A percentile compares a stretch with the other conserved stretches of the same genome.
phyloP scores from a whole-genome alignment of 2,329 filamentous ascomycete genomes.

The Calonectria fujianensis region DNA sequence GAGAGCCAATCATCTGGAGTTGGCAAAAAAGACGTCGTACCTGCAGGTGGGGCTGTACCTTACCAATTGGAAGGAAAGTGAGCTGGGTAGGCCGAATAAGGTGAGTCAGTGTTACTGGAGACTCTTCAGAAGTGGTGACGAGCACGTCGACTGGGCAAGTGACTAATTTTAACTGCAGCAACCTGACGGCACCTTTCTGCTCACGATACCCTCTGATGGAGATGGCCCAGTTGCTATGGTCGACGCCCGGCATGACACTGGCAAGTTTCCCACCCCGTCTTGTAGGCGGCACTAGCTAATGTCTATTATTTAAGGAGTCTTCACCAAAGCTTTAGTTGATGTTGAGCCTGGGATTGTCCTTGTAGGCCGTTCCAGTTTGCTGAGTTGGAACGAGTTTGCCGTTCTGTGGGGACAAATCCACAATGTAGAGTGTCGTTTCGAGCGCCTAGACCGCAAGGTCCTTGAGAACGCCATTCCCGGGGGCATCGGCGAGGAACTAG shows the following conservation, averaged over 20 bases:
- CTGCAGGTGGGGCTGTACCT: background rate
- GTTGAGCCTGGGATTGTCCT: constrained; percentile 8
- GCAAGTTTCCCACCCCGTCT: background rate
- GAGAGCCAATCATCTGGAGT: background rate
- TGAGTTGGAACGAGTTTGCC: constrained; percentile 21
- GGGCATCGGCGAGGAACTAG: constrained; percentile 21
- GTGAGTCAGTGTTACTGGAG: background rate
- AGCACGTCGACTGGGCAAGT: background rate
- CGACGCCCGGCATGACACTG: constrained; percentile 11
- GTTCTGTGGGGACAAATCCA: background rate
- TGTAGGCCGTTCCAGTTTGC: background rate
- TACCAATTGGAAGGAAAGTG: background rate
- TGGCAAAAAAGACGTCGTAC: background rate
- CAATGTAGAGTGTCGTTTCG: background rate
- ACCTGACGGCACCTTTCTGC: constrained; percentile 18
- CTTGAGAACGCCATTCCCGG: constrained; percentile 9
- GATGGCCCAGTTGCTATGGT: constrained; percentile 17
- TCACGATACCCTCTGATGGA: background rate
- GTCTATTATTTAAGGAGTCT: background rate
- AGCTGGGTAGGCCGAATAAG: background rate
- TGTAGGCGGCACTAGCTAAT: background rate
- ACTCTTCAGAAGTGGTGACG: background rate
- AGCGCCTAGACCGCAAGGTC: background rate
- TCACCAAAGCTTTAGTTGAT: constrained; percentile 4
- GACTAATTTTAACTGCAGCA: constrained; percentile 3